Evolutionary conservation across 1,139 yeast species (phyloP), one percentile per base, ranked within the genome.

Genomic region (Zygosaccharomyces sapae): DNA sequence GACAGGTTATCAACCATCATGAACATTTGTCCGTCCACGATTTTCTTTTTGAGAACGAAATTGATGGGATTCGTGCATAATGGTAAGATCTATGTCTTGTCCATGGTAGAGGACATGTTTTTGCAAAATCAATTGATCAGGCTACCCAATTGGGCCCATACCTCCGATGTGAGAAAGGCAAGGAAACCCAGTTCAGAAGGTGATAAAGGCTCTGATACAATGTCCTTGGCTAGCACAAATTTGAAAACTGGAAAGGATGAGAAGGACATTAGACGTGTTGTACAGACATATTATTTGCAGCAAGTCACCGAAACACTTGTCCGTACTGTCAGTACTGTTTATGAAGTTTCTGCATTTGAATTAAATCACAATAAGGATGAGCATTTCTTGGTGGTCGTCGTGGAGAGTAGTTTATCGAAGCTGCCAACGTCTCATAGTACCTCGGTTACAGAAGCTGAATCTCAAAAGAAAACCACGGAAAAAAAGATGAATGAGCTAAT

Each of bases 331-430:
- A 79, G 89, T 30, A 83, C 86, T 45, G 84, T 90, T 1, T 84
- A 84, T 52, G 98, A 94, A 58, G 87, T 96, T 55, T 83, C 96
- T 1, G 88, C 94, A 18, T 94, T 92, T 67, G 97, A 94, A 63
- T 78, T 90, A 6, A 80, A 80, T 55, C 81, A 88, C 46, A 92
- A 90, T 44, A 85, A 56, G 38, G 62, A 83, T 47, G 96, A 88
- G 62, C 86, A 87, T 62, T 72, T 90, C 24, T 89, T 96, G 0
- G 89, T 89, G 4, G 86, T 92, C 5, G 81, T 92, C 1, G 80
- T 94, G 33, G 99, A 94, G 65, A 85, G 96, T 2, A 82, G 88
- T 12, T 75, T 85, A 16, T 88, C 90, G 2, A 57, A 49, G 33
- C 44, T 49, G 1, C 44, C 48, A 3, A 19, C 49, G 1, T 31